Evolutionary conservation across 805 yeast genomes (phyloP).

Genomic region (Yamadazyma takamatsuzukensis): DNA sequence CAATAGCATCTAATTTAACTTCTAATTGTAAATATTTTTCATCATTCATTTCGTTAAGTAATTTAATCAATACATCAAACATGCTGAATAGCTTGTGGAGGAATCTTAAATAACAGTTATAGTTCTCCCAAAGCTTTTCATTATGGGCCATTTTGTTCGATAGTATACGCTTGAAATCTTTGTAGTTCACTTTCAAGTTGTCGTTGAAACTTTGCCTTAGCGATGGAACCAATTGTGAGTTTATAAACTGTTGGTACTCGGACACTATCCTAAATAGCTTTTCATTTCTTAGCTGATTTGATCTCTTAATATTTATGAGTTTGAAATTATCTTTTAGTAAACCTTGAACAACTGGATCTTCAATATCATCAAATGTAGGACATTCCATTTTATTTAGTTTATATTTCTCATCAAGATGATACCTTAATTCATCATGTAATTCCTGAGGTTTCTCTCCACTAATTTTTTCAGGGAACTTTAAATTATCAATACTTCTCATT

Average conservation of each 20-base stretch:
- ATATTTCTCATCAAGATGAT: constrained; percentile 18
- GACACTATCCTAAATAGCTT: constrained; percentile 19
- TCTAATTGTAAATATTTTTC: constrained; percentile 9
- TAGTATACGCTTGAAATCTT: constrained; percentile 5
- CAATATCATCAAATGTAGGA: constrained; percentile 7
- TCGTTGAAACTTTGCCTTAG: constrained; percentile 18
- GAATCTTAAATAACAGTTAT: constrained; percentile 6
- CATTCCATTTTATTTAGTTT: constrained; percentile 12
- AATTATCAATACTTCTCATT: background rate
- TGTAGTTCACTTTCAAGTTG: background rate
- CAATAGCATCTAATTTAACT: constrained; percentile 11
- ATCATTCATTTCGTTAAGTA: constrained; percentile 7
- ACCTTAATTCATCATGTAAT: constrained; percentile 9
- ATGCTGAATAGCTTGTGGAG: constrained; percentile 8
- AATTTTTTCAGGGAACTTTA: constrained; percentile 1
- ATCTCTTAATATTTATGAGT: constrained; percentile 17
- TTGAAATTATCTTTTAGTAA: constrained; percentile 26
- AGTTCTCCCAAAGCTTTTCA: constrained; percentile 7
- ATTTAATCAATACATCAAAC: constrained; percentile 7
- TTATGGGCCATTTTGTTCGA: constrained; percentile 8
- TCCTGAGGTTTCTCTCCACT: too few species aligned
- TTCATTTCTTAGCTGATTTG: constrained; percentile 19
- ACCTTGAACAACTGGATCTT: constrained; percentile 17
- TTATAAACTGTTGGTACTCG: constrained; percentile 28
- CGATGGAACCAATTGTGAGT: constrained; percentile 24